Evolutionary conservation across 768 basidiomycete genomes (phyloP), one percentile per base, ranked within the genome.

Genomic region (Boletus sp.): DNA sequence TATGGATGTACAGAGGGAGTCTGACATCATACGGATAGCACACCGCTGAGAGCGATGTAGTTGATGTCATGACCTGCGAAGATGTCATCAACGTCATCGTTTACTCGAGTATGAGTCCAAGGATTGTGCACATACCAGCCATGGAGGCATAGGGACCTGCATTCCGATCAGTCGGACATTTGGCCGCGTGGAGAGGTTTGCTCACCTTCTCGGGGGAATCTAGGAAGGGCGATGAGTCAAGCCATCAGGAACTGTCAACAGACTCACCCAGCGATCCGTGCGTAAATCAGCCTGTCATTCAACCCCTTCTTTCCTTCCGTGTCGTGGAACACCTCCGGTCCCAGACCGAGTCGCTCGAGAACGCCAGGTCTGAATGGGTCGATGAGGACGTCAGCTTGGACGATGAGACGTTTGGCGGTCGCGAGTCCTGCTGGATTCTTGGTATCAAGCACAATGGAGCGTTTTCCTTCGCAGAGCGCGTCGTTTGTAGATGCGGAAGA

Each of bases 301-400:
- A 83, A 50, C 4, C 85, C 86, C 52, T 59, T 60, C 17, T 42
- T 62, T 47, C 75, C 73, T 6, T 71, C 76, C 33, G 66, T 65
- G 47, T 84, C 83, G 17, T 90, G 73, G 64, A 92, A 91, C 4
- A 86, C 77, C 5, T 87, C 82, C 1, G 91, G 92, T 11, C 89
- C 91, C 17, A 94, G 75, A 2, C 87, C 87, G 32, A 92, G 74
- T 57, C 81, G 79, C 66, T 94, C 91, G 73, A 93, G 77, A 2
- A 92, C 89, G 1, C 91, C 92, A 49, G 91, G 90, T 47, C 91
- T 77, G 69, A 89, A 94, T 1, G 92, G 85, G 67, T 94, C 91
- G 64, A 94, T 89, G 45, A 93, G 74, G 15, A 93, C 79, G 69
- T 94, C 91, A n/a, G 89, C 87, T 36, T 77, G 70, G 30, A 75